Evolutionary conservation across 1,284 basidiomycete genomes (phyloP), one percentile per base, ranked within the genome.

Genomic region (Pseudozyma hubeiensis): DNA sequence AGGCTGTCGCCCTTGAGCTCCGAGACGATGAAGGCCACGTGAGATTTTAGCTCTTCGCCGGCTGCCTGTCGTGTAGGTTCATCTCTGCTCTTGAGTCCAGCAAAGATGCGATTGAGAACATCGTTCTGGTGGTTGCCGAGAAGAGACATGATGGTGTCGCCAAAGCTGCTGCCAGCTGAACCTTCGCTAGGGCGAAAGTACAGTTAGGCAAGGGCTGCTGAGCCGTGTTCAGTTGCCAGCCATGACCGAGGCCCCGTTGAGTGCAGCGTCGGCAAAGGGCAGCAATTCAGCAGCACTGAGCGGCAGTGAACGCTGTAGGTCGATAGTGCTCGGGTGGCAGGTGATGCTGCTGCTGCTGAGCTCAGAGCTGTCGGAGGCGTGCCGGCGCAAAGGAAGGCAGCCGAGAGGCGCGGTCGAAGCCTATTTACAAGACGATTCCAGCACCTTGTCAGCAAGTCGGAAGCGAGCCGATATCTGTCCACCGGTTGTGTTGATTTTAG

Each of bases 1-100:
- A 81, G 69, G 43, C 64, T 54, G 58, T 84, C 82, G 29, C 81
- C 80, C 43, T 80, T 77, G 63, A 82, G 78, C 53, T 82, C 81
- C 14, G 79, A 72, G 33, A 69, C 56, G 59, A 77, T 75, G 19
- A 76, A 76, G 14, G 71, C 67, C 37, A 75, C 78, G 56, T 81
- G 75, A 17, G 63, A 73, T 37, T 73, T 80, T 46, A 82, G 79
- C 65, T 82, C 81, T 41, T 75, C 70, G 50, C 79, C 79, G 2
- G 81, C 81, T 30, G 70, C 63, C 39, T 65, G 68, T 7, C 81
- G 72, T 11, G 63, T 47, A 1, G 44, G 49, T 24, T 81, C 79
- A 43, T 71, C 78, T 64, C 77, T 67, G 65, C 77, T 81, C 58
- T 77, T 81, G 44, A 81, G 79, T 16, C 69, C 70, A 10, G 64